These are phyloP conservation scores for Fusarium ramigenum DNA, from an alignment of 2,329 filamentous ascomycete species.

Conservation along the genomic window DNA sequence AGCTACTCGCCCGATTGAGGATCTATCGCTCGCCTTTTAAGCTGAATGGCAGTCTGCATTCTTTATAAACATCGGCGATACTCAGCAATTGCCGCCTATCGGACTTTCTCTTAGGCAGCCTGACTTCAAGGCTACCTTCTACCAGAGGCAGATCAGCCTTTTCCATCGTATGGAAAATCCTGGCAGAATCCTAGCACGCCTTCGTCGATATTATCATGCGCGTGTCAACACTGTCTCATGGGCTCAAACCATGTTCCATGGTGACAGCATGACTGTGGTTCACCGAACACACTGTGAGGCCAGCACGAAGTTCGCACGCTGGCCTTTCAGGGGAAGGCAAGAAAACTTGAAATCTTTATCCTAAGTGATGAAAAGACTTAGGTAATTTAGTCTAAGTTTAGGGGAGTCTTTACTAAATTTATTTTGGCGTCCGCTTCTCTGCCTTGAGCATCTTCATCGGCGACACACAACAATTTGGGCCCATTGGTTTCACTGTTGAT, in stretches of 20 bases:
- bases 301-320: neutral
- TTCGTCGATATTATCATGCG: neutral
- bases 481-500: neutral
- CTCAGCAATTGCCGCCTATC: neutral
- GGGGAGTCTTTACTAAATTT: too few relatives aligned
- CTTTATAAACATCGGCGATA: neutral
- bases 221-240: neutral
- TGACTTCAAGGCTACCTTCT: neutral
- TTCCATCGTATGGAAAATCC: neutral
- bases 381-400: too few relatives aligned
- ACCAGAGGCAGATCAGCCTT: neutral
- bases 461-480: neutral
- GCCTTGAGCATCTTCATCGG: neutral
- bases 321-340: too few relatives aligned
- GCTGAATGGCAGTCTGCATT: neutral
- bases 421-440: too few relatives aligned
- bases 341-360: too few relatives aligned
- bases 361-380: too few relatives aligned
- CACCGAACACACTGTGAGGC: neutral
- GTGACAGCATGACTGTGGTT: neutral
- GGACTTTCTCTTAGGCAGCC: neutral
- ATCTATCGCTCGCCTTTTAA: neutral
- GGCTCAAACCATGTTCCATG: neutral
- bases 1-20: neutral
- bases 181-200: neutral